These are phyloP conservation scores for Apiotrichum veenhuisii DNA, from an alignment of 1,284 basidiomycete species.

Conservation along the genomic window DNA sequence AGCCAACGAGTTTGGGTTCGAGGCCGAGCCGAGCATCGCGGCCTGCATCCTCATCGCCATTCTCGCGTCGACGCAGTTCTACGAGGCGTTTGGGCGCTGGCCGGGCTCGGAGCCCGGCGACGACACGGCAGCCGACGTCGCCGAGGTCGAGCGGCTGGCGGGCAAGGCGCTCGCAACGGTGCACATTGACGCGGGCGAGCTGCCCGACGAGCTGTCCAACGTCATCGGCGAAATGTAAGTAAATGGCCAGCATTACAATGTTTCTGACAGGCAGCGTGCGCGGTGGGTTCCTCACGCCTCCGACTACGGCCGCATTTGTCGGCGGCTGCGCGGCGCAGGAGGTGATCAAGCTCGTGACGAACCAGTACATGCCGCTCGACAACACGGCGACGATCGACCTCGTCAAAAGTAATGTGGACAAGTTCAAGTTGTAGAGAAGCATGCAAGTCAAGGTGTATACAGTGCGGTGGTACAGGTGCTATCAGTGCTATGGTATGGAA, in stretches of 20 bases:
- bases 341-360: constrained; percentile 93
- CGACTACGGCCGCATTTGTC: constrained; percentile 86
- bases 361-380: constrained; percentile 88
- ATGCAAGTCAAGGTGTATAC: neutral
- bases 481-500: neutral
- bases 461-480: neutral
- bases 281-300: constrained; percentile 78
- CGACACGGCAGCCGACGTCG: constrained; percentile 43
- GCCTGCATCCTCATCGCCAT: constrained; percentile 49
- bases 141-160: constrained; percentile 31
- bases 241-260: neutral
- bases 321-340: constrained; percentile 97
- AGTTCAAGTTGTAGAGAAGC: constrained; percentile 40
- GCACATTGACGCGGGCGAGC: constrained; percentile 40
- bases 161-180: constrained; percentile 22
- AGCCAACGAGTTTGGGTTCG: constrained; percentile 19
- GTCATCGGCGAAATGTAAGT: constrained; percentile 76
- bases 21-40: constrained; percentile 14
- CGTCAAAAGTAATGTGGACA: constrained; percentile 53
- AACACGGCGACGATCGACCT: constrained; percentile 85
- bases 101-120: constrained; percentile 50
- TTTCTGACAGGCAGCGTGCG: constrained; percentile 54
- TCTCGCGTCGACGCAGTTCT: constrained; percentile 51
- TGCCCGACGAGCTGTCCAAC: constrained; percentile 62
- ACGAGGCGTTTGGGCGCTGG: constrained; percentile 44